Percentiles rank a stretch among this genome's conserved stretches.
These are phyloP conservation scores for Aquilaria malaccensis DNA, from an alignment of 345 rosid genomes.

Conservation along the genomic window DNA sequence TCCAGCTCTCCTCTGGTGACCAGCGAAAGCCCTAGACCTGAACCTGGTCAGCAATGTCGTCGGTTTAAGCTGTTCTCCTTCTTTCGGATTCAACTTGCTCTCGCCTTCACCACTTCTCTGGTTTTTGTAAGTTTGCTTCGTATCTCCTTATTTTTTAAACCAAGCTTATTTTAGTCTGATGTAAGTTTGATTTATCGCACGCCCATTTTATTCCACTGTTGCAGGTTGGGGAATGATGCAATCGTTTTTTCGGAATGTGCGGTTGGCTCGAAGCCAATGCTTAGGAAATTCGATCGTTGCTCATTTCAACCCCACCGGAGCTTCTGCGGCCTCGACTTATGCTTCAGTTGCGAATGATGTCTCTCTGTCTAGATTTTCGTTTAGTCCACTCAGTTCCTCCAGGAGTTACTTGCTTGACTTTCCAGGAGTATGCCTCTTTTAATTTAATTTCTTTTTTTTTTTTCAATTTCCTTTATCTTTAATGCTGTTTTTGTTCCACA, in stretches of 20 bases:
- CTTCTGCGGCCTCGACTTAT: not conserved
- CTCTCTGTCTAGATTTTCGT: not conserved
- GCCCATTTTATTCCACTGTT: too few species aligned
- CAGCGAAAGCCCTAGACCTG: too few species aligned
- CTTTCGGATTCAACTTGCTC: too few species aligned
- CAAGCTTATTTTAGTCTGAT: too few species aligned
- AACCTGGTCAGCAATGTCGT: too few species aligned
- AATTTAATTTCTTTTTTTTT: not conserved
- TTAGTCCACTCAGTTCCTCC: conserved; percentile 8
- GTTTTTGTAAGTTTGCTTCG: too few species aligned
- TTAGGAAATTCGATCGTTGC: conserved; percentile 9
- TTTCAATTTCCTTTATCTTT: not conserved
- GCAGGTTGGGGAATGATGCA: conserved; percentile 19
- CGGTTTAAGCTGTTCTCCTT: too few species aligned
- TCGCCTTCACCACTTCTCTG: too few species aligned
- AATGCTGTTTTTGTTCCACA: not conserved
- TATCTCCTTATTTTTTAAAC: too few species aligned
- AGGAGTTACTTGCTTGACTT: conserved; percentile 8
- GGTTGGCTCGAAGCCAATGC: conserved; percentile 20
- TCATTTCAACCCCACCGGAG: conserved; percentile 7
- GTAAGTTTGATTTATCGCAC: too few species aligned
- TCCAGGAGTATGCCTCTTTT: conserved; percentile 3
- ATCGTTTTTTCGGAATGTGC: conserved; percentile 21
- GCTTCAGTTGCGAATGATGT: not conserved
- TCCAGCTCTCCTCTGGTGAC: too few species aligned